Percentiles rank a stretch among this genome's conserved stretches.
Evolutionary conservation across 78 protist species (phyloP).

Genomic region (Guillardia theta): DNA sequence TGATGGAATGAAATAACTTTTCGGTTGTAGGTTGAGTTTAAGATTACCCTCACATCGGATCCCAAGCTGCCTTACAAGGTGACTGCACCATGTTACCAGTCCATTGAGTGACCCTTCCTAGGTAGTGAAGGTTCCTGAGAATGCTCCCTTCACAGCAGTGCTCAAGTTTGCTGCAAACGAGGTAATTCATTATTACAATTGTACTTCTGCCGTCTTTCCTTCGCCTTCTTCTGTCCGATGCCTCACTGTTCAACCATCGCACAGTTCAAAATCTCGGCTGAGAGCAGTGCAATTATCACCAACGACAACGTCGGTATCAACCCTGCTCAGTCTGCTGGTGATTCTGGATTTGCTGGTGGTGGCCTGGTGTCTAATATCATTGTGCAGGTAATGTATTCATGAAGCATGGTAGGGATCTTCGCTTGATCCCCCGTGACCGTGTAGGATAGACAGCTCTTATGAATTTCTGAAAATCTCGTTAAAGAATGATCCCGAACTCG

Average conservation of each 20-base stretch:
- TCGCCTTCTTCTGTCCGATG: background rate
- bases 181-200: constrained; percentile 16
- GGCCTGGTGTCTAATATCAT: background rate
- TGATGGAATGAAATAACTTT: too few species aligned
- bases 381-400: background rate
- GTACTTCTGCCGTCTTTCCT: background rate
- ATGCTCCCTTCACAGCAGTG: constrained; percentile 90
- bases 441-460: too few species aligned
- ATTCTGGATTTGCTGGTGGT: background rate
- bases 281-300: constrained; percentile 75
- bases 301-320: constrained; percentile 85
- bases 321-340: constrained; percentile 73
- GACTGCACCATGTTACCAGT: too few species aligned
- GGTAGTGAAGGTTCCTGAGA: constrained; percentile 80
- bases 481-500: too few species aligned
- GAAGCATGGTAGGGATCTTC: background rate
- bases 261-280: constrained; percentile 73
- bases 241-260: background rate
- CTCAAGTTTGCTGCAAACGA: constrained; percentile 85
- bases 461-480: too few species aligned
- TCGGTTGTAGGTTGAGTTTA: constrained; percentile 45
- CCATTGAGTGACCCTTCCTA: background rate
- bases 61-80: constrained; percentile 87
- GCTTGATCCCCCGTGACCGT: background rate
- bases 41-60: constrained; percentile 88